Base-by-base conservation (phyloP, 1,139 yeast species). In the Diutina sp. region DNA sequence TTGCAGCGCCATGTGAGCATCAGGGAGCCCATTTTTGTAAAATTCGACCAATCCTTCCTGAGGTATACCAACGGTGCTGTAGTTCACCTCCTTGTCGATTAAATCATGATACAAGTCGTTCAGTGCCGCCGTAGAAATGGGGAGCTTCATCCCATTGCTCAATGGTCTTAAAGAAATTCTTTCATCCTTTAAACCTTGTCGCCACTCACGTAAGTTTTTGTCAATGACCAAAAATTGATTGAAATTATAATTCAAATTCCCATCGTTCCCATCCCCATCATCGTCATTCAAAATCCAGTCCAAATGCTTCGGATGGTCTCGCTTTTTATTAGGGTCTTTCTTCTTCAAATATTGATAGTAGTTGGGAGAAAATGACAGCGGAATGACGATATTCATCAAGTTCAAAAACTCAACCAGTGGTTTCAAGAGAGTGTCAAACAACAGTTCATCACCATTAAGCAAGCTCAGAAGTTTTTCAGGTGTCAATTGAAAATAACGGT, bases 241-340 rank as follows among this genome's bases (percentile, higher is more conserved):
- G 58, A 72, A 76, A 60, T 77, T 76, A 61, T 76, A 76, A 60
- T 77, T 77, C 62, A 77, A 70, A 59, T 77, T 76, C 16, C 81
- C 81, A 62, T 77, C 81, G 60, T 76, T 76, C 14, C 80, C 80
- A 63, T 77, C 80, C 32, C 80, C 80, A 61, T 75, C 81, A 59
- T 75, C 79, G 59, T 76, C 79, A 60, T 75, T 76, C 47, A 76
- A 66, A 35, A 76, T 74, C 79, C 80, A 75, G 59, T 76, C 80
- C 41, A 76, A 63, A 56, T 69, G 74, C 32, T 55, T 60, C 4
- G 69, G 70, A 41, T 64, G 69, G 63, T 57, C 50, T n/a, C 64
- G 61, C 55, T 67, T 66, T 18, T 62, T 62, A 14, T 66, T 66
- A 55, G 61, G 60, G 41, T 64, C 65, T 32, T 68, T 72, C 54